Evolutionary conservation across 2,329 filamentous ascomycete genomes (phyloP).

Genomic region (Colletotrichum liaoningense): DNA sequence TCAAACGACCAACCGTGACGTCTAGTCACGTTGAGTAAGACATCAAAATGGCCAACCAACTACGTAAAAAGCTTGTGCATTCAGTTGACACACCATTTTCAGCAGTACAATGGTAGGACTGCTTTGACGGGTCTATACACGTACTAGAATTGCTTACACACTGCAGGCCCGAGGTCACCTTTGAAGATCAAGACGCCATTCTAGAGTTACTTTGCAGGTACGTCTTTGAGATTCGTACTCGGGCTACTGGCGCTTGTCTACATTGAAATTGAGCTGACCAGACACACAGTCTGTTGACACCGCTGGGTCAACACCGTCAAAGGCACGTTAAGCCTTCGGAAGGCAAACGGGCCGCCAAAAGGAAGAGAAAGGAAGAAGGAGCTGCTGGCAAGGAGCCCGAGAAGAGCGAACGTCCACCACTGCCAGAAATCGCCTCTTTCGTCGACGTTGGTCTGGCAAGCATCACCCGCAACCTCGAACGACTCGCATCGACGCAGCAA

Average conservation of each 20-base stretch:
- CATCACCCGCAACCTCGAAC: slow-evolving; percentile 67
- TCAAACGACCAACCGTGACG: not conserved
- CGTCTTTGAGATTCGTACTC: not conserved
- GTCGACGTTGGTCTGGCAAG: slow-evolving; percentile 74
- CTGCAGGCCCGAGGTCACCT: slow-evolving; percentile 70
- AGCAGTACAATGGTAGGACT: slow-evolving; percentile 65
- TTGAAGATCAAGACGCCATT: slow-evolving; percentile 71
- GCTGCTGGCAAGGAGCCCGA: slow-evolving; percentile 34
- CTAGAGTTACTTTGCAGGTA: slow-evolving; percentile 77
- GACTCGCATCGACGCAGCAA: slow-evolving; percentile 4
- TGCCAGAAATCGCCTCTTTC: slow-evolving; percentile 65
- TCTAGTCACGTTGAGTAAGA: not conserved
- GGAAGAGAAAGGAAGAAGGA: slow-evolving; percentile 56
- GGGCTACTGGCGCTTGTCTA: not conserved
- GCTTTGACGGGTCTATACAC: not conserved
- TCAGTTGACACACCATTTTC: slow-evolving; percentile 76
- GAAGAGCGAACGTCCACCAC: slow-evolving; percentile 46
- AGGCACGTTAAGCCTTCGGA: slow-evolving; percentile 67
- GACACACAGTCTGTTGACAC: slow-evolving; percentile 66
- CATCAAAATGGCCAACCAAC: not conserved
- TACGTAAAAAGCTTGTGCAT: slow-evolving; percentile 67
- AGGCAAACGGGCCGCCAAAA: slow-evolving; percentile 68
- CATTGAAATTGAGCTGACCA: not conserved
- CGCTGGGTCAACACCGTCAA: slow-evolving; percentile 71
- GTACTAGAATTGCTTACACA: not conserved